These are phyloP conservation scores for Rhodotorula sp. DNA, from an alignment of 1,284 basidiomycete genomes.

Conservation along the genomic window DNA sequence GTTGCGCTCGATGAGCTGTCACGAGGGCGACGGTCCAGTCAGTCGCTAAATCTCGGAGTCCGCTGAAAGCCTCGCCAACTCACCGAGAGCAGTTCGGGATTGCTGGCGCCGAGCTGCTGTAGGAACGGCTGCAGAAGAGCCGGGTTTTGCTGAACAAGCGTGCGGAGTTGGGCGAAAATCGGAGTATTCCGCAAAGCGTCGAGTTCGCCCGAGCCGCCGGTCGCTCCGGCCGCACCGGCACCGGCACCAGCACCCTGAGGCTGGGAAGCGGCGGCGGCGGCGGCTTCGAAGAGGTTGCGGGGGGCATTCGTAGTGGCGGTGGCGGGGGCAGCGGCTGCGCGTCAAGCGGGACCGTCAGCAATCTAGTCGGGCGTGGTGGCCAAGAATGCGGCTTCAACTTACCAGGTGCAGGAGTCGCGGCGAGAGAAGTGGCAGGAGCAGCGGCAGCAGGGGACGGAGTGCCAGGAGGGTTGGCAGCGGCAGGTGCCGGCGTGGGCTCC, in stretches of 20 bases:
- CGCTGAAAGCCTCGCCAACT: conserved; percentile 5
- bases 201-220: conserved; percentile 46
- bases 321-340: background rate
- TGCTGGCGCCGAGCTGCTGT: conserved; percentile 71
- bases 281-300: conserved; percentile 51
- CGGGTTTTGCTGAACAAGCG: conserved; percentile 73
- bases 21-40: background rate
- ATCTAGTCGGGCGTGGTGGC: background rate
- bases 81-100: conserved; percentile 61
- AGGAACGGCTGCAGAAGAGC: conserved; percentile 71
- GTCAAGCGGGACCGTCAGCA: background rate
- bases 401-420: conserved; percentile 38
- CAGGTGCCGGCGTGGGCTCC: conserved; percentile 47
- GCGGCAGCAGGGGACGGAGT: conserved; percentile 66
- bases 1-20: conserved; percentile 44
- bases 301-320: conserved; percentile 15
- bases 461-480: conserved; percentile 41
- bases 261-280: conserved; percentile 45
- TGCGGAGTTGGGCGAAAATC: conserved; percentile 40
- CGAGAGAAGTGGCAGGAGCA: conserved; percentile 47
- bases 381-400: background rate
- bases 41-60: background rate
- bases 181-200: conserved; percentile 51
- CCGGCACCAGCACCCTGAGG: conserved; percentile 44
- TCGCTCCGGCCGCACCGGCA: conserved; percentile 39